phyloP scores from a whole-genome alignment of 2,329 filamentous ascomycete species.

The Trichoderma sp. region DNA sequence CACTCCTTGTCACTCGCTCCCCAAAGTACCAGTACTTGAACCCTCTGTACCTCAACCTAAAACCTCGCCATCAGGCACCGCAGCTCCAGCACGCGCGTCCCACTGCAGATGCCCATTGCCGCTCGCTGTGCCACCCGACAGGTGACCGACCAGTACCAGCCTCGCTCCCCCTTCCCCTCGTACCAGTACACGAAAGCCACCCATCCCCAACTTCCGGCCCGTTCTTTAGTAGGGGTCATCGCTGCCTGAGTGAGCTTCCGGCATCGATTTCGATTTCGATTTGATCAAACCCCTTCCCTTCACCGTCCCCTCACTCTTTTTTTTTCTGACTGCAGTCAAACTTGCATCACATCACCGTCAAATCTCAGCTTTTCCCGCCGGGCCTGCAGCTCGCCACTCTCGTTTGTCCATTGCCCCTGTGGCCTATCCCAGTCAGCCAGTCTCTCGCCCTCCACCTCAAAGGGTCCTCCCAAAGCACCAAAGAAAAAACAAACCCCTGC shows the following conservation, averaged over 20 bases:
- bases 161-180: not conserved
- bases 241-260: slow-evolving; percentile 18
- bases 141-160: not conserved
- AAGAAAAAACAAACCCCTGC: slow-evolving; percentile 6
- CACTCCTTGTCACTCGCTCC: not conserved
- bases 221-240: slow-evolving; percentile 1
- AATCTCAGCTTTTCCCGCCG: not conserved
- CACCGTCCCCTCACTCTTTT: slow-evolving; percentile 20
- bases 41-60: not conserved
- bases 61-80: not conserved
- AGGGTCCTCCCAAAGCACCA: not conserved
- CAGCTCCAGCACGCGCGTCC: not conserved
- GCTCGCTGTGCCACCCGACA: not conserved
- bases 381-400: slow-evolving; percentile 11
- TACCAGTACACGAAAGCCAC: not conserved
- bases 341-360: not conserved
- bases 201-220: not conserved
- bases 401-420: not conserved
- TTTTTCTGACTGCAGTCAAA: not conserved
- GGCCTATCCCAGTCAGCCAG: not conserved
- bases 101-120: not conserved
- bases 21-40: not conserved
- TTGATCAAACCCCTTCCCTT: not conserved
- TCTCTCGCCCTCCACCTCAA: not conserved
- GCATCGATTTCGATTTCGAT: slow-evolving; percentile 6